phyloP scores from a whole-genome alignment of 805 yeast species.

The Yarrowia yakushimensis region DNA sequence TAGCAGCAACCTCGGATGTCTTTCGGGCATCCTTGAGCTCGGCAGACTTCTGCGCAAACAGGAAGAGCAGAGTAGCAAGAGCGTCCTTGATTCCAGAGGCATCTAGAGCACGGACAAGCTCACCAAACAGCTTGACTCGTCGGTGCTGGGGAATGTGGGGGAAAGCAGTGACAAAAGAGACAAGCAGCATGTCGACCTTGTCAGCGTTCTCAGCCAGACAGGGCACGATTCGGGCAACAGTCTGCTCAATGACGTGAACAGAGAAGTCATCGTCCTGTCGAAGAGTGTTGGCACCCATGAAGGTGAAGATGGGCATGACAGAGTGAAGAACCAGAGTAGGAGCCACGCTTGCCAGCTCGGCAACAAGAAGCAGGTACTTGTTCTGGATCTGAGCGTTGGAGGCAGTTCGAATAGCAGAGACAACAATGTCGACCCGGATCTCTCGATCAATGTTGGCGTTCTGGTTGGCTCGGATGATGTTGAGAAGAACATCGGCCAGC shows the following conservation, averaged over 20 bases:
- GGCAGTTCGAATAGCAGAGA: constrained; percentile 84
- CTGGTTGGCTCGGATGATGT: constrained; percentile 54
- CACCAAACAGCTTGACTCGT: constrained; percentile 76
- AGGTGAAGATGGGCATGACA: constrained; percentile 98
- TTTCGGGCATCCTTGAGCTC: constrained; percentile 53
- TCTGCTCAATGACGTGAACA: constrained; percentile 85
- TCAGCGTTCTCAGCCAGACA: constrained; percentile 56
- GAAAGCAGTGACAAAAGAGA: constrained; percentile 92
- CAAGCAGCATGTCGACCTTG: constrained; percentile 69
- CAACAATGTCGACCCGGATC: constrained; percentile 84
- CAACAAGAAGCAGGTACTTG: constrained; percentile 74
- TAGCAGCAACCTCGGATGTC: constrained; percentile 28
- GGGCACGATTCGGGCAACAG: constrained; percentile 85
- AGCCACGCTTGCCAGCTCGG: constrained; percentile 80
- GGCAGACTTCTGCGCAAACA: constrained; percentile 77
- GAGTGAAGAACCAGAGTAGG: constrained; percentile 92
- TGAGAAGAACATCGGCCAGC: constrained; percentile 78
- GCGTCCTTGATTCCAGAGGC: constrained; percentile 46
- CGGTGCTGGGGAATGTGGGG: constrained; percentile 96
- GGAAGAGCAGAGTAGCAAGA: constrained; percentile 66
- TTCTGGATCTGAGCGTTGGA: constrained; percentile 94
- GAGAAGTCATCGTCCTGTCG: constrained; percentile 97
- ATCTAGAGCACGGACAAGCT: constrained; percentile 76
- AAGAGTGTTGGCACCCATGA: constrained; percentile 97
- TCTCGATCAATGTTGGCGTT: constrained; percentile 32